Evolutionary conservation across 1,139 yeast species (phyloP).

Genomic region (Yamadazyma diddensiae): DNA sequence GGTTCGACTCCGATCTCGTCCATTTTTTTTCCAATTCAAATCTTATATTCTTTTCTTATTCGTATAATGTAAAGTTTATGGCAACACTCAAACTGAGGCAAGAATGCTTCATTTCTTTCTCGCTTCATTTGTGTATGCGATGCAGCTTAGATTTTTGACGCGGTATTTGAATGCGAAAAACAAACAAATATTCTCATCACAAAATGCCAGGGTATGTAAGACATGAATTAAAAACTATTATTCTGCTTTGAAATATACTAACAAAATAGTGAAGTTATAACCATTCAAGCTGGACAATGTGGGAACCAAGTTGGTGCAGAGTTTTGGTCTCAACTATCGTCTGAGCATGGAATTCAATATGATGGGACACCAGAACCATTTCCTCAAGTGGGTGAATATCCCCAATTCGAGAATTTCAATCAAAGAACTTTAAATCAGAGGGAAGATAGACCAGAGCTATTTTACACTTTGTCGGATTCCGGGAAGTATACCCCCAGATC

Average conservation of each 20-base stretch:
- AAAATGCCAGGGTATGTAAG: slow-evolving; percentile 30
- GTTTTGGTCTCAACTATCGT: slow-evolving; percentile 88
- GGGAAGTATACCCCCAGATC: slow-evolving; percentile 88
- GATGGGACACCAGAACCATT: slow-evolving; percentile 59
- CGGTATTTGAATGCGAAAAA: slow-evolving; percentile 5
- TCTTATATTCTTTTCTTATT: too few species aligned
- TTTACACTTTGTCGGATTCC: slow-evolving; percentile 71
- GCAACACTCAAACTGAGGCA: too few species aligned
- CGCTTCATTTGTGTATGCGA: too few species aligned
- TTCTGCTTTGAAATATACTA: too few species aligned
- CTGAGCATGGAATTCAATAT: slow-evolving; percentile 77
- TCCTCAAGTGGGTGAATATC: slow-evolving; percentile 18
- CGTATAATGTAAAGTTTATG: too few species aligned
- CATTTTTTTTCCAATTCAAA: slow-evolving; percentile 36
- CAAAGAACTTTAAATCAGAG: slow-evolving; percentile 27
- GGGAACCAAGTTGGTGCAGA: slow-evolving; percentile 95
- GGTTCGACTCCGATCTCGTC: slow-evolving; percentile 70
- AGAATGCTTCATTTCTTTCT: too few species aligned
- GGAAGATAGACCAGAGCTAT: slow-evolving; percentile 78
- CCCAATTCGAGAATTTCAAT: slow-evolving; percentile 15
- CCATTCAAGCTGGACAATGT: slow-evolving; percentile 73
- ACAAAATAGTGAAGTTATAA: slow-evolving; percentile 38
- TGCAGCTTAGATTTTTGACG: too few species aligned
- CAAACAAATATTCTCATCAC: slow-evolving; percentile 5
- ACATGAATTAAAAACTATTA: too few species aligned